A percentile compares a stretch with the other conserved stretches of the same genome.
Evolutionary conservation across 805 yeast genomes (phyloP).

Genomic region (Wickerhamiella musiphila): DNA sequence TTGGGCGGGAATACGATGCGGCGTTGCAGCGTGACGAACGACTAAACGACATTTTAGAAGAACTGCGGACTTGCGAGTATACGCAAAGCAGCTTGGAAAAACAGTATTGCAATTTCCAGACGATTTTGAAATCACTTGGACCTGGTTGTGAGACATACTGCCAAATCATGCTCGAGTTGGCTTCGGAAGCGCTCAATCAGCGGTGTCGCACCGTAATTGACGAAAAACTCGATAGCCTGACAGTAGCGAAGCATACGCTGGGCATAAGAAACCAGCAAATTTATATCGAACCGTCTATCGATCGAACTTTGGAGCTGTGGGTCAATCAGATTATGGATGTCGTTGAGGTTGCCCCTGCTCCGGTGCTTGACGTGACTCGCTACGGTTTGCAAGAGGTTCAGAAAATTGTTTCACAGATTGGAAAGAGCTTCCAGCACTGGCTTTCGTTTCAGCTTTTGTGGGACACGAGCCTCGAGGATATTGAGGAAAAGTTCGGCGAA

Average conservation of each 20-base stretch:
- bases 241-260: slow-evolving; percentile 20
- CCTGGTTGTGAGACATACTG: background rate
- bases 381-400: too few species aligned
- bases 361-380: too few species aligned
- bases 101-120: slow-evolving; percentile 22
- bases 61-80: slow-evolving; percentile 19
- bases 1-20: too few species aligned
- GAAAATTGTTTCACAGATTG: background rate
- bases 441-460: slow-evolving; percentile 36
- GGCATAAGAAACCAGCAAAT: slow-evolving; percentile 25
- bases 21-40: slow-evolving; percentile 18
- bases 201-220: background rate
- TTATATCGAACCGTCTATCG: slow-evolving; percentile 26
- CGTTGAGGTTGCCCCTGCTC: background rate
- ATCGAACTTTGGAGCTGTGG: background rate
- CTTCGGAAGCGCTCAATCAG: background rate
- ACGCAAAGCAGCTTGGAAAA: slow-evolving; percentile 8
- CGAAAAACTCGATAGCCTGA: background rate
- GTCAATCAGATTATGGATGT: background rate
- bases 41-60: slow-evolving; percentile 14
- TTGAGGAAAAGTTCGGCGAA: slow-evolving; percentile 21
- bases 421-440: slow-evolving; percentile 35
- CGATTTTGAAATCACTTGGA: slow-evolving; percentile 16
- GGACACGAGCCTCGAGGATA: slow-evolving; percentile 32
- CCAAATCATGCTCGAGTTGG: background rate